Evolutionary conservation across 202 grass and related monocot species (phyloP).

Genomic region (Alloteropsis angusta): DNA sequence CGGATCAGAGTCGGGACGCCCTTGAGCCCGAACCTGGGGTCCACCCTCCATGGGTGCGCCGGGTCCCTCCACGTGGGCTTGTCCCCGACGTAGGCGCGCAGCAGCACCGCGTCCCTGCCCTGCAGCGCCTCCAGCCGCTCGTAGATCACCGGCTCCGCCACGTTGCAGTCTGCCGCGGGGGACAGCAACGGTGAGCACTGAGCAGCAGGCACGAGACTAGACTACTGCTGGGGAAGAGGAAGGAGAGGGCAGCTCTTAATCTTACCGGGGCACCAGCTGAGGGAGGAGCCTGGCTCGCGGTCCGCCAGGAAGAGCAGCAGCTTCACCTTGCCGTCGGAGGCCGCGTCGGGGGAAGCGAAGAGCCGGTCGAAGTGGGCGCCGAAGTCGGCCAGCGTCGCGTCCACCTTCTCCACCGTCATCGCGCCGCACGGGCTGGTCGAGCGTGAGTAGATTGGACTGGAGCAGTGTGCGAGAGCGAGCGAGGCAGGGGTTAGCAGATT

Average conservation of each 20-base stretch:
- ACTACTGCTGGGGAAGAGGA: background rate
- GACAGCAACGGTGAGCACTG: background rate
- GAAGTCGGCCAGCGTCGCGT: constrained; percentile 32
- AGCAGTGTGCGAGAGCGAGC: background rate
- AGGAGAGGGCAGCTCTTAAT: background rate
- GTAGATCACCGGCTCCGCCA: constrained; percentile 87
- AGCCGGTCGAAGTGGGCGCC: constrained; percentile 17
- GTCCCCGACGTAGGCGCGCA: constrained; percentile 83
- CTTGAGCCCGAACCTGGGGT: constrained; percentile 58
- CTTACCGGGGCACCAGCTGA: constrained; percentile 80
- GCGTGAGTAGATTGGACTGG: too few species aligned
- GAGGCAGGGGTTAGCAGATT: background rate
- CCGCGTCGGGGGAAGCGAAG: background rate
- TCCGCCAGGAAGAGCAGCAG: constrained; percentile 88
- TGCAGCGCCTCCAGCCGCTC: constrained; percentile 38
- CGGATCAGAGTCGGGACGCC: constrained; percentile 80
- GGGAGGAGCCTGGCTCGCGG: constrained; percentile 57
- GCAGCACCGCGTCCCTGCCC: constrained; percentile 49
- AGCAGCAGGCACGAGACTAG: background rate
- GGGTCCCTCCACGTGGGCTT: constrained; percentile 68
- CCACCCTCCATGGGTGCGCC: constrained; percentile 67
- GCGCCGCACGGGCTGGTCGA: background rate
- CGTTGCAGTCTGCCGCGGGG: constrained; percentile 66
- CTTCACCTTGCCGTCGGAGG: constrained; percentile 29
- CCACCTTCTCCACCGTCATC: constrained; percentile 48